These are phyloP conservation scores for Penicillium hesseltinei DNA, from an alignment of 2,329 filamentous ascomycete species.

Conservation along the genomic window DNA sequence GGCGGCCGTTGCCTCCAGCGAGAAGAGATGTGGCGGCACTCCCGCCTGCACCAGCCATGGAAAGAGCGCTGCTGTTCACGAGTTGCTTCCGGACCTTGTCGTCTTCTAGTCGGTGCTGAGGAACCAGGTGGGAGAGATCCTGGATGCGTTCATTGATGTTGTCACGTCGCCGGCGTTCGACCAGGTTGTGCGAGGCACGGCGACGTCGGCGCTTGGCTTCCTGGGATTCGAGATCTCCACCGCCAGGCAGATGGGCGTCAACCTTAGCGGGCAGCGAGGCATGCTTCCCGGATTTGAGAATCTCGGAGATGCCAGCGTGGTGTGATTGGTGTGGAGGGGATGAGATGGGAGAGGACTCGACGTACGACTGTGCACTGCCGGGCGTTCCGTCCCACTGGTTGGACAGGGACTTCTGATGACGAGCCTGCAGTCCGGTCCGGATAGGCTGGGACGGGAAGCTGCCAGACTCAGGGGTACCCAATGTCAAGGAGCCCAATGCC, in stretches of 20 bases:
- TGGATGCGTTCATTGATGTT: constrained; percentile 99
- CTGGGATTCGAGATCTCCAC: constrained; percentile 67
- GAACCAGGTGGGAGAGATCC: constrained; percentile 89
- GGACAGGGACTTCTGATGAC: constrained; percentile 80
- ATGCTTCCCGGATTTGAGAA: constrained; percentile 77
- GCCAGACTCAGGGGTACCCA: constrained; percentile 68
- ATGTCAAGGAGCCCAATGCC: constrained; percentile 68
- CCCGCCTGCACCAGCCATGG: constrained; percentile 65
- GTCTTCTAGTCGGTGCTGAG: constrained; percentile 87
- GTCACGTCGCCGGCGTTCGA: constrained; percentile 89
- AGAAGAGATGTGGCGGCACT: constrained; percentile 75
- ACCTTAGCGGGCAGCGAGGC: constrained; percentile 90
- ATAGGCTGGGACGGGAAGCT: constrained; percentile 77
- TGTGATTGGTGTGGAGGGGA: constrained; percentile 62
- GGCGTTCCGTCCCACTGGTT: constrained; percentile 88
- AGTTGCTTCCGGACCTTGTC: constrained; percentile 96
- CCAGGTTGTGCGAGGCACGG: constrained; percentile 91
- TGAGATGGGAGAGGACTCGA: constrained; percentile 76
- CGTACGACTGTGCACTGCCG: constrained; percentile 78
- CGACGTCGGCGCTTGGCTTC: constrained; percentile 91
- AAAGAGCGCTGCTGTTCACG: constrained; percentile 85
- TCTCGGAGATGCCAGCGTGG: constrained; percentile 79
- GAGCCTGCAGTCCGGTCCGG: constrained; percentile 59
- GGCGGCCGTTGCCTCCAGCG: constrained; percentile 77
- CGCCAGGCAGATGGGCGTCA: constrained; percentile 48